Evolutionary conservation across 345 rosid genomes (phyloP), one percentile per base, ranked within the genome.

Genomic region (Anacardium occidentale): DNA sequence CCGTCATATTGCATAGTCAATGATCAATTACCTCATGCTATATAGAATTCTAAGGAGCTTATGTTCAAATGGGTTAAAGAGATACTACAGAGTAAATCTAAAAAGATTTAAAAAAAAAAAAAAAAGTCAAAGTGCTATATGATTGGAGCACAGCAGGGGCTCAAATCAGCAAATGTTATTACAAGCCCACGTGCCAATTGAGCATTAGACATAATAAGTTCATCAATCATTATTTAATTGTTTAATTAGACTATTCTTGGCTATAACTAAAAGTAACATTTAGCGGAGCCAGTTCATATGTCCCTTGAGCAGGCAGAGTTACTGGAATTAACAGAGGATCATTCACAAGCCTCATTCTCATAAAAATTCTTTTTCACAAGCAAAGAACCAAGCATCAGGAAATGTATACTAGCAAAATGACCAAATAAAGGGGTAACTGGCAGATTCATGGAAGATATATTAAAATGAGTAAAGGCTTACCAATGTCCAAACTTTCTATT

Each of bases 401-500:
- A 17, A 53, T 29, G 20, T 67, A 13, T 68, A 22, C 18, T 34
- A 40, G 47, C 25, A 29, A 60, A 22, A 66, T 14, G 61, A 60
- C 18, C 20, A 54, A 10, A 52, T 20, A 60, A 67, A 44, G 25
- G 15, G 59, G 17, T 67, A 15, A 64, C 1, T 21, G 45, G 32
- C 7, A 3, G n/a, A 45, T 34, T 12, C 52, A 37, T 55, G 50
- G 50, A 13, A 59, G 51, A 47, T 12, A 13, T 47, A 56, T 57
- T 40, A 24, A 18, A 37, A 69, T 10, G 25, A 71, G 47, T 17
- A 71, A 47, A 51, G 12, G 57, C 86, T 87, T 82, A 95, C 99
- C 90, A 78, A 65, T 79, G 84, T 60, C 90, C 85, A 73, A 82
- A 64, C 84, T 92, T 95, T 79, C 90, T 79, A 77, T 80, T 87